phyloP scores from a whole-genome alignment of 2,329 filamentous ascomycete species.

The Diaporthe sp. region DNA sequence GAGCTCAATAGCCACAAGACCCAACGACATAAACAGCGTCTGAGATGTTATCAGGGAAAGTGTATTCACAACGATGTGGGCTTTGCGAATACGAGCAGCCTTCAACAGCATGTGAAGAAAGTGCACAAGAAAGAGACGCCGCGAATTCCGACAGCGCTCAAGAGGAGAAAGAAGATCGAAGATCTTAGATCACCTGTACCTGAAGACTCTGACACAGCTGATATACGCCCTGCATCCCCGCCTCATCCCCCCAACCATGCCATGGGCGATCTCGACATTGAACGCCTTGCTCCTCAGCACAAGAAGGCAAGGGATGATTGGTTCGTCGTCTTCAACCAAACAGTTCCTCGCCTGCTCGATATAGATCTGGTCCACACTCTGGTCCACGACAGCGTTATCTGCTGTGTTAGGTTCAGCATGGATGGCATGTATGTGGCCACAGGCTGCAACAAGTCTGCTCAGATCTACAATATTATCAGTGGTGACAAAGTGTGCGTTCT shows the following conservation, averaged over 20 bases:
- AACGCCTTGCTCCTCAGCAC: too few species aligned
- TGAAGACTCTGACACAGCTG: too few species aligned
- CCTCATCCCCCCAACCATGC: too few species aligned
- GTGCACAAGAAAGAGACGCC: not conserved
- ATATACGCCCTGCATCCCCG: too few species aligned
- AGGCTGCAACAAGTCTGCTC: conserved; percentile 96
- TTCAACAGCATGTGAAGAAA: not conserved
- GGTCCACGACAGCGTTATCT: conserved; percentile 94
- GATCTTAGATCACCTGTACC: too few species aligned
- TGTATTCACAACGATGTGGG: not conserved
- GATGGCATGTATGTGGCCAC: conserved; percentile 97
- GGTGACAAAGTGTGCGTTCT: conserved; percentile 90
- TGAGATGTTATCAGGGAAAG: not conserved
- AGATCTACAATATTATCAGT: conserved; percentile 93
- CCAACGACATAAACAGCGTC: not conserved
- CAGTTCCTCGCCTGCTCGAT: conserved; percentile 89
- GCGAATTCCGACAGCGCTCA: not conserved
- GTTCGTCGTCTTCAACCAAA: too few species aligned
- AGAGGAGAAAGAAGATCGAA: not conserved
- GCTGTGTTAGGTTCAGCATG: conserved; percentile 95
- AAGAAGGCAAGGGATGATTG: too few species aligned
- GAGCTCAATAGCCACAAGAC: not conserved
- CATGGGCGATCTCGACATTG: too few species aligned
- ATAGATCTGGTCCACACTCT: conserved; percentile 95
- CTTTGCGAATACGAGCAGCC: not conserved